A percentile compares a stretch with the other conserved stretches of the same genome.
Evolutionary conservation across 2,329 filamentous ascomycete genomes (phyloP).

Genomic region (Myriosclerotinia scirpicola): DNA sequence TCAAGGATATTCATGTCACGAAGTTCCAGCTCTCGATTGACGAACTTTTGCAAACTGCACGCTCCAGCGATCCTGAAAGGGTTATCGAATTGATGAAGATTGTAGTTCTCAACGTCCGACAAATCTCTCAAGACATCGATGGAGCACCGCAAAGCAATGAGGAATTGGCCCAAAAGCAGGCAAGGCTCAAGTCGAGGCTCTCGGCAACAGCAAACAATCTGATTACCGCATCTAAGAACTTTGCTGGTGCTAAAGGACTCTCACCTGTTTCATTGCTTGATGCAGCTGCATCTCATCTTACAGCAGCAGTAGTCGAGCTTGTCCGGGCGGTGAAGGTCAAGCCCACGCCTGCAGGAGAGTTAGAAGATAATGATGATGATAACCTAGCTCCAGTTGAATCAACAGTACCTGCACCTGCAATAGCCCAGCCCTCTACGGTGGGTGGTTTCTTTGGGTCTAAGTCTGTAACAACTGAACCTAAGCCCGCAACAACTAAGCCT

Average conservation of each 20-base stretch:
- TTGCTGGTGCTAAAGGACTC: slow-evolving; percentile 76
- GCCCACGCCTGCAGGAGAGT: slow-evolving; percentile 68
- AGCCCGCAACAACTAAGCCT: slow-evolving; percentile 1
- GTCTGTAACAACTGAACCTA: neutral
- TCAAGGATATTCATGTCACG: slow-evolving; percentile 90
- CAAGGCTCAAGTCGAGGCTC: slow-evolving; percentile 75
- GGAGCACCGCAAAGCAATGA: slow-evolving; percentile 53
- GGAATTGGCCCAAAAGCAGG: slow-evolving; percentile 56
- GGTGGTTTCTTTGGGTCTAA: slow-evolving; percentile 8
- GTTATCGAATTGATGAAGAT: slow-evolving; percentile 85
- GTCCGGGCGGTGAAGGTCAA: slow-evolving; percentile 82
- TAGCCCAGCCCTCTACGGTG: neutral
- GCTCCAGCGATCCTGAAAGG: slow-evolving; percentile 68
- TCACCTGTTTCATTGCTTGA: slow-evolving; percentile 93
- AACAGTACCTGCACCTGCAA: slow-evolving; percentile 38
- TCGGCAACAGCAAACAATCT: slow-evolving; percentile 94
- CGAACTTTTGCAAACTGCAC: slow-evolving; percentile 77
- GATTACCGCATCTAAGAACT: slow-evolving; percentile 93
- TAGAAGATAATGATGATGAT: slow-evolving; percentile 75
- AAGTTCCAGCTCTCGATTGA: slow-evolving; percentile 95
- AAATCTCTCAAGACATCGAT: slow-evolving; percentile 80
- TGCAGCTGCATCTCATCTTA: slow-evolving; percentile 87
- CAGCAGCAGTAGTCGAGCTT: slow-evolving; percentile 81
- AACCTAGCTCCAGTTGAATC: slow-evolving; percentile 66
- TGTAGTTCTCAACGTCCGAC: slow-evolving; percentile 78